These are phyloP conservation scores for Panaeolus cyanescens DNA, from an alignment of 768 basidiomycete species.

Conservation along the genomic window DNA sequence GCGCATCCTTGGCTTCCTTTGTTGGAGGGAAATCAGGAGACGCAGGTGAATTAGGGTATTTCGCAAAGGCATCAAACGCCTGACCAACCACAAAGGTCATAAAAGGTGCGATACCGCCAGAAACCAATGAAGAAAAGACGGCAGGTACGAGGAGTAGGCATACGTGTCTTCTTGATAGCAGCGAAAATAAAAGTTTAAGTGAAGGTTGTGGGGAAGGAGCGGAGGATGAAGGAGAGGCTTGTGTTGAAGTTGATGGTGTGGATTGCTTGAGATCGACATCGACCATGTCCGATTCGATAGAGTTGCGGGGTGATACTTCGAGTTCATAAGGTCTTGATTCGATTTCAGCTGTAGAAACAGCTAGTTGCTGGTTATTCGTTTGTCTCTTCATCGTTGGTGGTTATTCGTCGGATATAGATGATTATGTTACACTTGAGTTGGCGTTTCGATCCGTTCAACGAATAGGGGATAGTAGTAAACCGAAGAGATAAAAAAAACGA, in stretches of 20 bases:
- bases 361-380: background rate
- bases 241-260: background rate
- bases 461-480: background rate
- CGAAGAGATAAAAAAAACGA: background rate
- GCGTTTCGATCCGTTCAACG: background rate
- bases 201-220: conserved; percentile 41
- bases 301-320: conserved; percentile 5
- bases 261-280: conserved; percentile 3
- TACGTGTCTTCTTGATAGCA: conserved; percentile 58
- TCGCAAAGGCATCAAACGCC: conserved; percentile 72
- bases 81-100: conserved; percentile 85
- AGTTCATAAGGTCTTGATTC: conserved; percentile 7
- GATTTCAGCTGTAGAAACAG: background rate
- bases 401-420: background rate
- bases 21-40: conserved; percentile 18
- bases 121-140: conserved; percentile 55
- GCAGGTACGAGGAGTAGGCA: conserved; percentile 66
- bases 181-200: conserved; percentile 66
- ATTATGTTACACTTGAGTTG: background rate
- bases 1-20: conserved; percentile 43
- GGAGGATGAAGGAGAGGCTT: conserved; percentile 13
- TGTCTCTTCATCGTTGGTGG: background rate
- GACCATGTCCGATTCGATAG: conserved; percentile 3
- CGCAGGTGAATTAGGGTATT: conserved; percentile 28
- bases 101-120: conserved; percentile 78